phyloP scores from a whole-genome alignment of 768 basidiomycete genomes.

The Psilocybe tampanensis region DNA sequence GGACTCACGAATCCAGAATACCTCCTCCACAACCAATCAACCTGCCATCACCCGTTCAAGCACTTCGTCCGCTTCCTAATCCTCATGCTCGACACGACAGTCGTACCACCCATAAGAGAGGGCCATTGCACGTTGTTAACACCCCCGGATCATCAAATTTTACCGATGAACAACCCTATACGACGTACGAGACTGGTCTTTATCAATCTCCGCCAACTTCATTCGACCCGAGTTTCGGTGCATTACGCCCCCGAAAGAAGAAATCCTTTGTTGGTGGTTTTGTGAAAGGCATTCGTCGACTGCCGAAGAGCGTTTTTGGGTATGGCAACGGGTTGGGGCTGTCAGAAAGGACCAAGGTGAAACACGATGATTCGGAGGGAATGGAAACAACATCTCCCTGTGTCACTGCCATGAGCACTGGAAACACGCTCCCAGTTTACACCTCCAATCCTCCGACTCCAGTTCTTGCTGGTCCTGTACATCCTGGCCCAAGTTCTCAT shows the following conservation, averaged over 20 bases:
- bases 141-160: conserved; percentile 3
- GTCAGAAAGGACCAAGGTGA: conserved; percentile 21
- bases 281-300: conserved; percentile 33
- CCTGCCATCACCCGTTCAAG: conserved; percentile 10
- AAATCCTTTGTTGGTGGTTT: conserved; percentile 39
- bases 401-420: conserved; percentile 17
- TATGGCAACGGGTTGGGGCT: conserved; percentile 23
- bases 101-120: not conserved
- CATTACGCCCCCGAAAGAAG: conserved; percentile 19
- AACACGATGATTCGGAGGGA: conserved; percentile 22
- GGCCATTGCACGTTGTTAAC: conserved; percentile 15
- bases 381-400: conserved; percentile 6
- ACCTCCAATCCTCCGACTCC: conserved; percentile 33
- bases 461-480: conserved; percentile 18
- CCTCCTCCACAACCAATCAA: conserved; percentile 14
- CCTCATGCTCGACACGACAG: conserved; percentile 2
- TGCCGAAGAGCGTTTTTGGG: conserved; percentile 35
- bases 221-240: not conserved
- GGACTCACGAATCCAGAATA: conserved; percentile 6
- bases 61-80: conserved; percentile 13
- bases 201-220: not conserved
- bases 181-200: not conserved
- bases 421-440: conserved; percentile 31
- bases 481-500: conserved; percentile 9
- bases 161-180: conserved; percentile 2